Base-by-base conservation (phyloP, 768 basidiomycete genomes). In the Xerocomellus dryophilus region DNA sequence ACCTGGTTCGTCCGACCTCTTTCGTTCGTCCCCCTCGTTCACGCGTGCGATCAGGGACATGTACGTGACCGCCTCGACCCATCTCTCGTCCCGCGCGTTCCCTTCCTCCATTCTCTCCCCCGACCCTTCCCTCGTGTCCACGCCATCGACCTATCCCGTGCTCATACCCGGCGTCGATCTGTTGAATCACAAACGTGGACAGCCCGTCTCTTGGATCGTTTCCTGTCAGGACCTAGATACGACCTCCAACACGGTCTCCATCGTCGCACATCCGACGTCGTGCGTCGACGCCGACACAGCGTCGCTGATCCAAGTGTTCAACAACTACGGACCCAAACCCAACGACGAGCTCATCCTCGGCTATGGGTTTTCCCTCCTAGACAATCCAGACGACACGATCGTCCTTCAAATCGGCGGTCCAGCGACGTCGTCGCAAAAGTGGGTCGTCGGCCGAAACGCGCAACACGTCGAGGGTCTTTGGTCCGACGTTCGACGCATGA, bases 251-350 rank as follows among this genome's bases (percentile, higher is more conserved):
- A 70, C 69, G 15, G 79, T 95, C 51, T 82, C 87, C 2, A 78
- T 96, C 47, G 73, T 89, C 3, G 70, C 80, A 7, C 86, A 86
- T 61, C 53, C 59, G 18, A 46, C 32, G 83, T 57, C 47, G n/a
- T 43, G 54, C 7, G 1, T 39, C n/a, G 49, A 52, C 8, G 2
- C 9, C 3, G 45, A 68, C 62, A 1, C 45, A 7, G n/a, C n/a
- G n/a, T 0, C 76, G 15, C 63, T 76, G 46, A 11, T 53, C 29
- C 57, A 66, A 66, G 73, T 95, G 18, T 84, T 86, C 73, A 96
- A 94, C 73, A 96, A 96, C 67, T 97, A 97, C 68, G 95, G 94
- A 0, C 81, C 85, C 0, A 97, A 97, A 66, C 84, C 92, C 0
- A 95, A 96, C 68, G 79, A 90, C 25, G 91, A 95, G 69, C 79